These are phyloP conservation scores for Solanum bukasovii DNA, from an alignment of 257 asterid species.

Conservation along the genomic window DNA sequence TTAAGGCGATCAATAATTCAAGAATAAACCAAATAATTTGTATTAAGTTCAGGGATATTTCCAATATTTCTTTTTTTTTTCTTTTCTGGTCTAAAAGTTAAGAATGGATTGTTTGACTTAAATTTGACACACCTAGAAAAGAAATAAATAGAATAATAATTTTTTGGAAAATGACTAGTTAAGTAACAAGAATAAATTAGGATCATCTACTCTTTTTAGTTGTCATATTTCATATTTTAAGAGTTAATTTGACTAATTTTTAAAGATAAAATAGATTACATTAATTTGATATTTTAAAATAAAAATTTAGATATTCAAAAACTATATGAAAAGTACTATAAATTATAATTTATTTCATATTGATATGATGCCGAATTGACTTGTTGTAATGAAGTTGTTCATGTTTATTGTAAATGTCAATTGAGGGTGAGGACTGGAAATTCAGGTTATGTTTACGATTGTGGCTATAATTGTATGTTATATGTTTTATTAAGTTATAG, in stretches of 20 bases:
- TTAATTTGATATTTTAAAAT: no score
- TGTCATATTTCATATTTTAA: no score
- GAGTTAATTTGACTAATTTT: no score
- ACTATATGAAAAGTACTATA: no score
- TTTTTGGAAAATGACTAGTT: not conserved
- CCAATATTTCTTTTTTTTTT: accelerated
- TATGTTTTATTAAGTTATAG: not conserved
- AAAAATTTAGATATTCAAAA: no score
- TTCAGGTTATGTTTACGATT: not conserved
- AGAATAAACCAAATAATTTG: no score
- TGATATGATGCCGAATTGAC: not conserved
- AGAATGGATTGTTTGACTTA: not conserved
- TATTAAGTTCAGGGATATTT: accelerated
- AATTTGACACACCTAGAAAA: not conserved
- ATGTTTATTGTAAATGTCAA: not conserved
- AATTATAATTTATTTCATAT: no score
- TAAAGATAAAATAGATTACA: no score
- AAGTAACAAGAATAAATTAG: not conserved
- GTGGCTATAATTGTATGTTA: not conserved
- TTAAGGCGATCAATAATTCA: no score
- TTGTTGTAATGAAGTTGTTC: not conserved
- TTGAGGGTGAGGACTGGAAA: not conserved
- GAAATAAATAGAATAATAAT: not conserved
- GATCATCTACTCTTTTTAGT: no score
- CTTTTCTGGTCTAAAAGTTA: not conserved